These are phyloP conservation scores for Colletotrichum sp. DNA, from an alignment of 2,329 filamentous ascomycete genomes.

Conservation along the genomic window DNA sequence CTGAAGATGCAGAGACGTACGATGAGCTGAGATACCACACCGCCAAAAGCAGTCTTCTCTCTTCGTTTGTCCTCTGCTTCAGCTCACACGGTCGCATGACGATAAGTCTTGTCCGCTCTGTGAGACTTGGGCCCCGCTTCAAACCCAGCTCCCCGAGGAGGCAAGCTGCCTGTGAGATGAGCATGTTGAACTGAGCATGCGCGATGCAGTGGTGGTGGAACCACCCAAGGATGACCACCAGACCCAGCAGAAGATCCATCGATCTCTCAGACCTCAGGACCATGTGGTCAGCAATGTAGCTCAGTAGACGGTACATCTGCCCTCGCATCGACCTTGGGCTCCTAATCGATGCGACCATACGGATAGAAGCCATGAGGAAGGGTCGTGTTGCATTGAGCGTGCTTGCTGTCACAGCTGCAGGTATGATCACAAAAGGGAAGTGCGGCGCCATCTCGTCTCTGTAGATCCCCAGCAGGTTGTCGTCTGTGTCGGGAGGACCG, in stretches of 20 bases:
- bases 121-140: constrained; percentile 42
- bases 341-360: constrained; percentile 54
- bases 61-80: constrained; percentile 51
- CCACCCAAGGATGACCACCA: constrained; percentile 55
- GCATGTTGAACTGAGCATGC: constrained; percentile 57
- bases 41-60: constrained; percentile 55
- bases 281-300: constrained; percentile 52
- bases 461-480: constrained; percentile 50
- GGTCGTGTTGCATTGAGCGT: constrained; percentile 45
- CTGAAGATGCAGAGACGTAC: constrained; percentile 36
- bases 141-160: constrained; percentile 54
- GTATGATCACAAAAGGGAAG: constrained; percentile 54
- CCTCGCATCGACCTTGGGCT: constrained; percentile 52
- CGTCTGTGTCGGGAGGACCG: constrained; percentile 49
- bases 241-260: constrained; percentile 53
- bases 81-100: constrained; percentile 44
- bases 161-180: constrained; percentile 53
- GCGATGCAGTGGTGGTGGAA: constrained; percentile 61
- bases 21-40: constrained; percentile 60
- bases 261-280: constrained; percentile 55
- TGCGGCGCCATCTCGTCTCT: constrained; percentile 45
- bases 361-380: constrained; percentile 54
- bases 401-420: constrained; percentile 36
- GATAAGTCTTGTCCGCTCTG: constrained; percentile 48
- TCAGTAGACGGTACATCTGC: constrained; percentile 54